phyloP scores from a whole-genome alignment of 2,329 filamentous ascomycete genomes.

The Neopestalotiopsis sp. region DNA sequence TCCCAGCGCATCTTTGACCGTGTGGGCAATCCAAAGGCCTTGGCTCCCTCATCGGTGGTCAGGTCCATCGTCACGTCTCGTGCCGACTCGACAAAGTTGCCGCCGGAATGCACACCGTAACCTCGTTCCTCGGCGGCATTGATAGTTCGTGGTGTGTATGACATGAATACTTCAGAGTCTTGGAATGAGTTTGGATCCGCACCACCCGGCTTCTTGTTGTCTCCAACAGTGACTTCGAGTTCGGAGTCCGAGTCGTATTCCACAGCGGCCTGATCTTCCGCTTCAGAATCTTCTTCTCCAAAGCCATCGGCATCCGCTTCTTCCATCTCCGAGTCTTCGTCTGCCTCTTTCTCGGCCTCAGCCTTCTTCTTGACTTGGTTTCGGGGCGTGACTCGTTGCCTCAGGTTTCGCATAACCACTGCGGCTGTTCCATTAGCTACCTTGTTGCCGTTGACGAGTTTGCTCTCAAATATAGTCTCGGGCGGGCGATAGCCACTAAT shows the following conservation, averaged over 20 bases:
- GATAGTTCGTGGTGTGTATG: conserved; percentile 82
- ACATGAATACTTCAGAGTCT: conserved; percentile 94
- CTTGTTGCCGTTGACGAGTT: conserved; percentile 20
- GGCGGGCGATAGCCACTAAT: conserved; percentile 88
- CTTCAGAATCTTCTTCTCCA: conserved; percentile 24
- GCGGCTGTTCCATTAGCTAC: conserved; percentile 53
- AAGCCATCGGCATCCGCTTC: conserved; percentile 22
- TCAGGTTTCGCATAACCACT: conserved; percentile 63
- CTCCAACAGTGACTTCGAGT: conserved; percentile 74
- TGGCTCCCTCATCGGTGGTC: conserved; percentile 82
- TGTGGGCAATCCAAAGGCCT: conserved; percentile 78
- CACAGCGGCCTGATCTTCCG: conserved; percentile 43
- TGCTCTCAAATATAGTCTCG: conserved; percentile 89
- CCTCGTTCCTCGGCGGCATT: conserved; percentile 88
- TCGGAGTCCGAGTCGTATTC: conserved; percentile 48
- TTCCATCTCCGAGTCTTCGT: conserved; percentile 32
- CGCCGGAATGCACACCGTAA: conserved; percentile 89
- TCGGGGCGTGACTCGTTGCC: conserved; percentile 59
- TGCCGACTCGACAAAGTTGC: conserved; percentile 88
- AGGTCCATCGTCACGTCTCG: conserved; percentile 90
- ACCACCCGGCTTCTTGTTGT: conserved; percentile 56
- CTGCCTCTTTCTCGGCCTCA: conserved; percentile 40
- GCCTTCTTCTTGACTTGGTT: conserved; percentile 42
- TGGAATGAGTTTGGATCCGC: conserved; percentile 68
- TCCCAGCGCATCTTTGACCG: conserved; percentile 90